These are phyloP conservation scores for Eragrostis nindensis DNA, from an alignment of 176 grass and related monocot species.

Conservation along the genomic window DNA sequence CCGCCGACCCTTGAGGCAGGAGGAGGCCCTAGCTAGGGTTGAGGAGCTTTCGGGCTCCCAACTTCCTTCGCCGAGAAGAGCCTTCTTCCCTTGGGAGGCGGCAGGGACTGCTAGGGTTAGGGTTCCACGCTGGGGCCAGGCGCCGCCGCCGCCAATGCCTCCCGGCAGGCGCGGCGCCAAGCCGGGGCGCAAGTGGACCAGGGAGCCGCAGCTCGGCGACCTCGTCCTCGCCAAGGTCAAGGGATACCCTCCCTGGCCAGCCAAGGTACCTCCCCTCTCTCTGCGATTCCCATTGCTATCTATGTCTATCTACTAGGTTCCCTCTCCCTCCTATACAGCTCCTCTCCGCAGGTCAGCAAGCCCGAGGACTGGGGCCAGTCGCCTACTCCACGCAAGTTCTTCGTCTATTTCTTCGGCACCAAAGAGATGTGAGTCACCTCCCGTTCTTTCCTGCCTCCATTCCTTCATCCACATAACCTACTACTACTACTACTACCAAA, in stretches of 20 bases:
- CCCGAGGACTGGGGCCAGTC: slow-evolving; percentile 63
- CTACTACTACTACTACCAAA: neutral
- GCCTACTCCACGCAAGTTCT: slow-evolving; percentile 71
- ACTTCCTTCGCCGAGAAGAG: neutral
- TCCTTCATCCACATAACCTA: neutral
- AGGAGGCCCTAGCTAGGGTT: neutral
- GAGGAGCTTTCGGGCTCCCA: neutral
- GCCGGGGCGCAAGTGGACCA: slow-evolving; percentile 63
- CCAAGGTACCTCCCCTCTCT: slow-evolving; percentile 58
- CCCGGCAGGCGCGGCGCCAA: slow-evolving; percentile 70
- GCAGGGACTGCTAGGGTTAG: slow-evolving; percentile 54
- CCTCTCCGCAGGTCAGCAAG: slow-evolving; percentile 75
- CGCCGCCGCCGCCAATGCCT: slow-evolving; percentile 57
- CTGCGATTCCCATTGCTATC: neutral
- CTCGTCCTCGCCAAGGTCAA: slow-evolving; percentile 98
- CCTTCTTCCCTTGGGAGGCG: neutral
- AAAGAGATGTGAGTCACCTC: slow-evolving; percentile 74
- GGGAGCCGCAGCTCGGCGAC: slow-evolving; percentile 72
- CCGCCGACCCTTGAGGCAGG: neutral
- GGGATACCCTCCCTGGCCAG: slow-evolving; percentile 91
- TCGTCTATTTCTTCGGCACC: slow-evolving; percentile 94
- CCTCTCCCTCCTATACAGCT: neutral
- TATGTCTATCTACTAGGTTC: slow-evolving; percentile 38
- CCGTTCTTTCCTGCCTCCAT: neutral
- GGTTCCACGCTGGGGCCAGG: slow-evolving; percentile 35